Base-by-base conservation (phyloP, 2,329 filamentous ascomycete genomes). In the Sclerotinia nivalis region DNA sequence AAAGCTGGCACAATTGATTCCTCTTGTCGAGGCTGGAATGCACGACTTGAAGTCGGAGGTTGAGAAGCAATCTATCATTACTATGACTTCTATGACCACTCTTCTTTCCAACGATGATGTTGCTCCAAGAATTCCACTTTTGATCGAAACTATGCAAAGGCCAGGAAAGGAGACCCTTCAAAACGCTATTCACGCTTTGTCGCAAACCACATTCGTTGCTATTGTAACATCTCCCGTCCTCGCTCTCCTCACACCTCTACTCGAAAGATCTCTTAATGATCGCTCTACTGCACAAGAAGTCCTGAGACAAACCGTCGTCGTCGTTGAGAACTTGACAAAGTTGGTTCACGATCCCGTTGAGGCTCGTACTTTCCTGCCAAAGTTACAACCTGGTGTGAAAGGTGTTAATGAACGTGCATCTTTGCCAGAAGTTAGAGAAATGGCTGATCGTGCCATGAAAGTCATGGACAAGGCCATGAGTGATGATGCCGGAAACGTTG, bases 51-150 rank as follows among this genome's bases (percentile, higher is more conserved):
- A 99, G 86, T 78, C 84, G 61, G 96, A 98, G 78, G 90, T 92
- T 43, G 86, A 89, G 80, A 98, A 97, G 84, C 92, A 96, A 83
- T 90, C 96, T n/a, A 84, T 92, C 78, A 90, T 92, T 81, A 93
- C 95, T 62, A 98, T 99, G 95, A 92, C 88, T 76, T 92, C 93
- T 49, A 85, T 99, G 68, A 97, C 93, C 3, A 91, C 90, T 12
- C 88, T 99, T 22, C 87, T 99, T 61, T 93, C 93, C 78, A 99
- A 99, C 84, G 96, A 99, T 83, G 96, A 99, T 80, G 94, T 99
- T 69, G 91, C 91, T 34, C 94, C 95, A 60, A 89, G 93, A 77
- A 94, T 99, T 77, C 93, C 95, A 9, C 88, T 98, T 4, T 87
- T 99, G 62, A 90, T 99, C 81, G 93, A 96, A 79, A 92, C 93